Evolutionary conservation across 495 filamentous ascomycete species (phyloP).

Genomic region (Corynascus novoguineensis): DNA sequence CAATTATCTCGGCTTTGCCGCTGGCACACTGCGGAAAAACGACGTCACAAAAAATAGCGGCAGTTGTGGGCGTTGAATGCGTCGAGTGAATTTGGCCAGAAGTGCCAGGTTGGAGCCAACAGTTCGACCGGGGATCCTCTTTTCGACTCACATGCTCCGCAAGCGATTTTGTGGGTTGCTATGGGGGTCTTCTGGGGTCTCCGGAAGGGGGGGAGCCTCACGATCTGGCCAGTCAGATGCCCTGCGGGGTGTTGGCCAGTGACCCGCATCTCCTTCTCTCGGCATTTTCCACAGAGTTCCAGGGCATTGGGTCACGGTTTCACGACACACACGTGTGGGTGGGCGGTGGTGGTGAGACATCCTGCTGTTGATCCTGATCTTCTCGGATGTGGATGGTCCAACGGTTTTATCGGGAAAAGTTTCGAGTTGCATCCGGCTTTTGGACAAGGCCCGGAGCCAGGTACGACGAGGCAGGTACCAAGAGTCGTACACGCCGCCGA

Average conservation of each 20-base stretch:
- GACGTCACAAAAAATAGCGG: constrained; percentile 5
- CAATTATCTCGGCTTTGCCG: neutral
- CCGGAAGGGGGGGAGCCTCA: no score
- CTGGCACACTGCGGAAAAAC: neutral
- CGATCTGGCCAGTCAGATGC: neutral
- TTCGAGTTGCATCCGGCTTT: neutral
- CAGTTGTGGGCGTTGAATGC: neutral
- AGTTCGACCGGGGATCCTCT: constrained; percentile 8
- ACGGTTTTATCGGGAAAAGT: neutral
- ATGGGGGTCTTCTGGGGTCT: no score
- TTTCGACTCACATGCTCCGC: constrained; percentile 19
- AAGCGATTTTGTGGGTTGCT: constrained; percentile 10
- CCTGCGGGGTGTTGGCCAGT: neutral
- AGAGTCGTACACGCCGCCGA: neutral
- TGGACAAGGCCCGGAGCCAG: neutral
- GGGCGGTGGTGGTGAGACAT: neutral
- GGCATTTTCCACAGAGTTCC: neutral
- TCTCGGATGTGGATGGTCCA: no score
- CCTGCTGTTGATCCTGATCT: neutral
- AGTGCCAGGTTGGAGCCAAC: neutral
- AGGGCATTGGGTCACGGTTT: constrained; percentile 1
- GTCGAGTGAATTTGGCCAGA: neutral
- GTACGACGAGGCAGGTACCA: constrained; percentile 3
- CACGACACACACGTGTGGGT: neutral
- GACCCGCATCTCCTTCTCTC: neutral